Percentiles rank a stretch among this genome's conserved stretches.
Conservation (phyloP, 768 basidiomycete genomes). For the Tephrocybe sp. region DNA sequence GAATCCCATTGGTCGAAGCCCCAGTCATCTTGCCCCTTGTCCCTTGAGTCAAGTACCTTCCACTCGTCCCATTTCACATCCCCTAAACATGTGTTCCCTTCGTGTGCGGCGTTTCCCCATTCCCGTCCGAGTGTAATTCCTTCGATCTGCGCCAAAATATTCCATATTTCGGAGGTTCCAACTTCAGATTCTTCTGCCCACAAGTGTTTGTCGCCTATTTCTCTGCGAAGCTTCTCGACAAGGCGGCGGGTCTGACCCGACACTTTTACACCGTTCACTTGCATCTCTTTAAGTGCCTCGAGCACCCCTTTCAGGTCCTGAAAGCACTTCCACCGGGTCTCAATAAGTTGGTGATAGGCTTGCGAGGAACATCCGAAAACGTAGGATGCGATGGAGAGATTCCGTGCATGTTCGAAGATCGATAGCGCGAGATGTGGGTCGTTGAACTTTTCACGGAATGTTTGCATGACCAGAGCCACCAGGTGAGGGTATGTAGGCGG, state of each 20-base stretch:
- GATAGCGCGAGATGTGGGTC: conserved; percentile 82
- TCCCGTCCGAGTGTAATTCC: conserved; percentile 19
- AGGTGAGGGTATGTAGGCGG: conserved; percentile 72
- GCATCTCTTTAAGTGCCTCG: conserved; percentile 79
- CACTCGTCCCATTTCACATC: conserved; percentile 42
- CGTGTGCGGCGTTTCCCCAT: not conserved
- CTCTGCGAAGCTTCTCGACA: conserved; percentile 61
- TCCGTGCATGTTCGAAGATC: conserved; percentile 79
- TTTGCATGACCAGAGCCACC: conserved; percentile 73
- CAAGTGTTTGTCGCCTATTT: conserved; percentile 55
- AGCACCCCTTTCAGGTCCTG: conserved; percentile 78
- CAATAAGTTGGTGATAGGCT: conserved; percentile 86
- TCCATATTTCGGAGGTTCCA: conserved; percentile 51
- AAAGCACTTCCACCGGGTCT: conserved; percentile 83
- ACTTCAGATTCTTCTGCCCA: conserved; percentile 50
- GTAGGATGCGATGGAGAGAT: conserved; percentile 76
- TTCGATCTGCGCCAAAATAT: conserved; percentile 53
- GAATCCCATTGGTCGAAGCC: conserved; percentile 52
- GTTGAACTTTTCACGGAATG: conserved; percentile 74
- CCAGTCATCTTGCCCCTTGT: conserved; percentile 37
- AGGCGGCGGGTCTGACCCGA: conserved; percentile 62
- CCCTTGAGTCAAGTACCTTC: conserved; percentile 38
- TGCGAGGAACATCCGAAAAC: conserved; percentile 87
- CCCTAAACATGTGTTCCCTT: not conserved
- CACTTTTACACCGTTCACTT: conserved; percentile 68